Evolutionary conservation across 768 basidiomycete genomes (phyloP).

Genomic region (Xerocomus potaroensis): DNA sequence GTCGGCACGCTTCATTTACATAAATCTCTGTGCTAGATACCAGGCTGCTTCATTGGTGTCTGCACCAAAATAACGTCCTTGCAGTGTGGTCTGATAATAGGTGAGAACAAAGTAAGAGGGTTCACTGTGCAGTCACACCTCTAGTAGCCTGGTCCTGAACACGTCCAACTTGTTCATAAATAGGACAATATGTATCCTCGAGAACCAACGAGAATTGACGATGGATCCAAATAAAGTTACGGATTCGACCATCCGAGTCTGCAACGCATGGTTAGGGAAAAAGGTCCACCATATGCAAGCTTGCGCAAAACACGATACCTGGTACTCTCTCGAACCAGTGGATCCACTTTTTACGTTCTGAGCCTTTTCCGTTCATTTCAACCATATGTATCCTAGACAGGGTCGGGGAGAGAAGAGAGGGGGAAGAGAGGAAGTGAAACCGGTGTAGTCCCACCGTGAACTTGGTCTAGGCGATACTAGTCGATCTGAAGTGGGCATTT

Average conservation of each 20-base stretch:
- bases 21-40: conserved; percentile 92
- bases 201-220: conserved; percentile 79
- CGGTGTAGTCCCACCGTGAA: conserved; percentile 66
- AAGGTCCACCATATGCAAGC: conserved; percentile 30
- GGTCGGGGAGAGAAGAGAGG: not conserved
- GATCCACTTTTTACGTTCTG: conserved; percentile 81
- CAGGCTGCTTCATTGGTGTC: conserved; percentile 95
- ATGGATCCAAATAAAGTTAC: conserved; percentile 72
- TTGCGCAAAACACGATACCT: conserved; percentile 72
- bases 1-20: conserved; percentile 82
- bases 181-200: conserved; percentile 62
- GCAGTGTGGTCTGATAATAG: conserved; percentile 56
- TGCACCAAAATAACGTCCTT: conserved; percentile 73
- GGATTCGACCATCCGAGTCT: conserved; percentile 78
- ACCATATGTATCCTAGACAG: conserved; percentile 58
- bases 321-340: conserved; percentile 78
- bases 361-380: conserved; percentile 76
- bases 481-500: conserved; percentile 82
- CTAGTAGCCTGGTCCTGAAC: conserved; percentile 69
- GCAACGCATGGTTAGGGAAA: not conserved
- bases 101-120: not conserved
- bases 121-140: conserved; percentile 26
- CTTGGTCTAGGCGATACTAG: conserved; percentile 86
- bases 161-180: conserved; percentile 73
- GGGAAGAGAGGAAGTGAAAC: conserved; percentile 36